Evolutionary conservation across 1,284 basidiomycete genomes (phyloP), one percentile per base, ranked within the genome.

Genomic region (Rhodotorula mucilaginosa): DNA sequence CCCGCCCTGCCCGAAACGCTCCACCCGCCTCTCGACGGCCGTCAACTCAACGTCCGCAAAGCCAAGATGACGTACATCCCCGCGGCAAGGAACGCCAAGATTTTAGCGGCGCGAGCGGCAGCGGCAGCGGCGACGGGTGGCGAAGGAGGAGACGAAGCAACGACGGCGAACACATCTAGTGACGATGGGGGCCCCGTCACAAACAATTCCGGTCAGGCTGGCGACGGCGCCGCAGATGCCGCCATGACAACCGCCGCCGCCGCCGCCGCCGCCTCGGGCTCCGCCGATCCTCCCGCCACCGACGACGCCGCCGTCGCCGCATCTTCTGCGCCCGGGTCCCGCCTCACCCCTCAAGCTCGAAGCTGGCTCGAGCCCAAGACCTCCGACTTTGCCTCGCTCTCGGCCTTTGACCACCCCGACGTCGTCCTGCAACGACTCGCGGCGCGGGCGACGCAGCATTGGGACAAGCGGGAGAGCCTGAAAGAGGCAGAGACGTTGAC

Each of bases 401-500:
- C 66, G 47, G 73, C 70, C 23, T 76, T 72, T 26, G 73, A 74
- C 49, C 64, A 65, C 19, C 70, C 73, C n/a, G 49, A 64, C 34
- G 21, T 61, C 29, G 70, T 74, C 18, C 46, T 69, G 10, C 64
- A 72, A 19, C 52, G 75, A 21, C 56, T 76, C 18, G 75, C 75
- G 46, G 59, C 54, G 44, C 60, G 67, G 23, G 72, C 73, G 12
- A 72, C 68, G 58, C 61, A 56, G 58, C 75, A 76, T 23, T 76
- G 72, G 70, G 73, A 72, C 39, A 74, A 74, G 70, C n/a, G 68
- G 31, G 75, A 76, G 12, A 69, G 62, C 34, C 61, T 76, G 62
- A 76, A 76, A 58, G 75, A 76, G 49, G 75, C 70, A 3, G 75
- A 76, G 63, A 74, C 72, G 19, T 49, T 76, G 19, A 76, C 75